These are phyloP conservation scores for Trichophyton equinum DNA, from an alignment of 2,329 filamentous ascomycete species.

Conservation along the genomic window DNA sequence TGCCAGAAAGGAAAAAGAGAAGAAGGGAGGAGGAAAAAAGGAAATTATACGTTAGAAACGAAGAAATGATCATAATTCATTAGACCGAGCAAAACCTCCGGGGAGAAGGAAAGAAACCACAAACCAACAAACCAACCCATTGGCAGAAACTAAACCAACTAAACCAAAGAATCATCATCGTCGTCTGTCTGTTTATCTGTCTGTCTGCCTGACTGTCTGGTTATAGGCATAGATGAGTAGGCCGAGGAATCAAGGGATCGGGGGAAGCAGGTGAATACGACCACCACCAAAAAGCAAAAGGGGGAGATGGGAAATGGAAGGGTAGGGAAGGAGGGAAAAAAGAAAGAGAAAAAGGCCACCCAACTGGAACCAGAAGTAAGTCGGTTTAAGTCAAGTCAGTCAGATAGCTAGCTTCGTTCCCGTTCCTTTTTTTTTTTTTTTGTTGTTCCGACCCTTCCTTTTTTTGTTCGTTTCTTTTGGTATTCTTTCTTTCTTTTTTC, in stretches of 20 bases:
- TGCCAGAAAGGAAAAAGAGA: slow-evolving; percentile 8
- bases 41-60: background rate
- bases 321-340: background rate
- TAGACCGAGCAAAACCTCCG: background rate
- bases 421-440: background rate
- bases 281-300: background rate
- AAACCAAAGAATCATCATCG: background rate
- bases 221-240: background rate
- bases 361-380: background rate
- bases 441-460: background rate
- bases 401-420: background rate
- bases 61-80: slow-evolving; percentile 8
- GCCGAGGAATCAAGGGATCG: background rate
- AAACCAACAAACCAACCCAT: background rate
- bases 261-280: background rate
- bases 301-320: background rate
- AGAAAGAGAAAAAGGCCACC: background rate
- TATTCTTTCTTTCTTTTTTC: background rate
- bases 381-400: background rate
- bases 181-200: background rate
- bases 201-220: background rate
- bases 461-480: background rate
- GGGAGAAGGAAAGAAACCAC: no score
- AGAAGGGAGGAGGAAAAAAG: slow-evolving; percentile 8
- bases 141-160: background rate